These are phyloP conservation scores for Elsinoe perseae DNA, from an alignment of 2,329 filamentous ascomycete species.

Conservation along the genomic window DNA sequence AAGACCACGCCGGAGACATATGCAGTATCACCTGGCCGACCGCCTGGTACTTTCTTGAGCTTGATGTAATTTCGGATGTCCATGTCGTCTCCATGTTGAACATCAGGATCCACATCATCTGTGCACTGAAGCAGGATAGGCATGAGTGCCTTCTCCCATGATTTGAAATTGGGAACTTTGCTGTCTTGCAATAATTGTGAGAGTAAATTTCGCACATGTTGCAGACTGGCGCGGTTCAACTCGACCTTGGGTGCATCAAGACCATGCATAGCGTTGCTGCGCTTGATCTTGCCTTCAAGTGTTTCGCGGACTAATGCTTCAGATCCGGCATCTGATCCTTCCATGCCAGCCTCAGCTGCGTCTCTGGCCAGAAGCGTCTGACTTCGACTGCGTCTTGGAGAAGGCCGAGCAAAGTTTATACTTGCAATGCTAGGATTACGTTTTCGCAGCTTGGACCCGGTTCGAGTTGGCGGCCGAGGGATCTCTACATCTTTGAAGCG, in stretches of 20 bases:
- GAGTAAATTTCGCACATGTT: slow-evolving; percentile 79
- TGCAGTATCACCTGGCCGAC: slow-evolving; percentile 81
- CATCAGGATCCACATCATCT: slow-evolving; percentile 89
- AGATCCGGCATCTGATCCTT: slow-evolving; percentile 13
- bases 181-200: slow-evolving; percentile 75
- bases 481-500: slow-evolving; percentile 11
- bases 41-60: slow-evolving; percentile 89
- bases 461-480: neutral
- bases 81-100: slow-evolving; percentile 85
- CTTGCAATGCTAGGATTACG: slow-evolving; percentile 82
- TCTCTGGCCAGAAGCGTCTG: slow-evolving; percentile 44
- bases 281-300: slow-evolving; percentile 38
- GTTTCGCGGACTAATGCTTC: slow-evolving; percentile 13
- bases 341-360: slow-evolving; percentile 13
- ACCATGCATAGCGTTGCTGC: slow-evolving; percentile 76
- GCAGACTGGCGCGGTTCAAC: slow-evolving; percentile 76
- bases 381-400: slow-evolving; percentile 57
- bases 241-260: slow-evolving; percentile 67
- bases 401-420: slow-evolving; percentile 60
- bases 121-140: slow-evolving; percentile 86
- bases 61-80: slow-evolving; percentile 97
- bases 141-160: slow-evolving; percentile 84
- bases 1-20: slow-evolving; percentile 97
- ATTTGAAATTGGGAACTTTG: slow-evolving; percentile 60
- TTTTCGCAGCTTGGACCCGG: slow-evolving; percentile 47